Conservation (phyloP, 2,329 filamentous ascomycete genomes). For the Fusarium nelsonii region DNA sequence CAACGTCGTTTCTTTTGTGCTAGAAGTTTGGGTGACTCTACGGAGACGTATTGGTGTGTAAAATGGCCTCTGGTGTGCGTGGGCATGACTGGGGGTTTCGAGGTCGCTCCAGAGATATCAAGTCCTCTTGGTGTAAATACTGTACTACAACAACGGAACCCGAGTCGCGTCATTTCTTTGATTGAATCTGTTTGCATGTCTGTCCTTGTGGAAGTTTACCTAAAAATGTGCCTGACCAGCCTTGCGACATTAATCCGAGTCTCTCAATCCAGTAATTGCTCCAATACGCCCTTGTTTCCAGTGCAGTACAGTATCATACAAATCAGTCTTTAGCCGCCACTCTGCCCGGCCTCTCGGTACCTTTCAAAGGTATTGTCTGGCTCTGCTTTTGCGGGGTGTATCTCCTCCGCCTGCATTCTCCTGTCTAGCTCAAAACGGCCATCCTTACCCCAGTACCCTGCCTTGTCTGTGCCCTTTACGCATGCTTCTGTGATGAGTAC, state of each 20-base stretch:
- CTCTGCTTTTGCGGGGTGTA: slow-evolving; percentile 39
- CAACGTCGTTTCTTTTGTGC: slow-evolving; percentile 52
- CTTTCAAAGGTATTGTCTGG: slow-evolving; percentile 54
- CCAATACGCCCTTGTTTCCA: slow-evolving; percentile 22
- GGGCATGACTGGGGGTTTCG: slow-evolving; percentile 49
- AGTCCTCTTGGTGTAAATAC: slow-evolving; percentile 57
- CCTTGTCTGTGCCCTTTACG: slow-evolving; percentile 71
- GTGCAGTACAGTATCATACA: slow-evolving; percentile 1
- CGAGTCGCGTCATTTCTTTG: slow-evolving; percentile 52
- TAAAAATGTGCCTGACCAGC: slow-evolving; percentile 23
- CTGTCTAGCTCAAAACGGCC: slow-evolving; percentile 77
- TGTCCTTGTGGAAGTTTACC: slow-evolving; percentile 27
- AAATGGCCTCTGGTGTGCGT: slow-evolving; percentile 49
- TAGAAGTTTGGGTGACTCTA: slow-evolving; percentile 51
- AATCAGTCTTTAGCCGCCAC: slow-evolving; percentile 56
- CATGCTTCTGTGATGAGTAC: slow-evolving; percentile 79
- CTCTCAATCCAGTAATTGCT: slow-evolving; percentile 28
- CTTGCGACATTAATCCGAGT: slow-evolving; percentile 27
- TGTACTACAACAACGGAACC: slow-evolving; percentile 58
- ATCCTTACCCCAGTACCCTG: slow-evolving; percentile 75
- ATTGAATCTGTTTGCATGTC: slow-evolving; percentile 46
- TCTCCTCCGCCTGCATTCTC: slow-evolving; percentile 73
- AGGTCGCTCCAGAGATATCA: slow-evolving; percentile 50
- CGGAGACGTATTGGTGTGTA: slow-evolving; percentile 51
- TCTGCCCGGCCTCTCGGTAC: slow-evolving; percentile 61